Base-by-base conservation (phyloP, 176 grass and related monocot species). In the Raddia distichophylla region DNA sequence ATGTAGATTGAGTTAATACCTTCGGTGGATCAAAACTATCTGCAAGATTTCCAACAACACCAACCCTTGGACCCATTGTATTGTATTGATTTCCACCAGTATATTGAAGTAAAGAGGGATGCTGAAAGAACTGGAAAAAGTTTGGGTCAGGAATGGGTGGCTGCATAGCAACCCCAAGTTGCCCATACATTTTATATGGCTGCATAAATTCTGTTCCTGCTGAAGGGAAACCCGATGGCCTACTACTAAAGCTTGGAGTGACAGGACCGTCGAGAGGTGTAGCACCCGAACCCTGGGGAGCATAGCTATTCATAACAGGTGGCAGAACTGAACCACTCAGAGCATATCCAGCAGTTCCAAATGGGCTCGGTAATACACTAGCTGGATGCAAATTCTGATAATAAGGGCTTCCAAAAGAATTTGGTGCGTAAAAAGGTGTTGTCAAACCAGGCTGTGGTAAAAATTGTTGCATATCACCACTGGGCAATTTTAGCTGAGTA, bases 131-230 rank as follows among this genome's bases (percentile, higher is more conserved):
- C 66, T 82, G 87, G 75, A 95, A 70, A 77, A 80, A 91, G 57
- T 80, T 86, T 2, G 86, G 85, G 27, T 99, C 91, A 22, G 96
- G 86, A 50, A 99, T 67, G 56, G 96, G 51, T 86, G 86, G 82
- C 35, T 90, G 90, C 75, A 93, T 81, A 32, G 91, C 69, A 71
- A 90, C 45, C 34, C 88, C 86, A 78, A 91, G 43, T 70, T 98
- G 95, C 6, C 90, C 87, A 64, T 95, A 98, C 51, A 89, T 83
- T 82, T 91, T 95, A 69, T 91, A 93, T 83, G 89, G 79, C 17
- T 93, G 91, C 72, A 88, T 49, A 81, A 87, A 86, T 64, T 99
- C 93, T 50, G 89, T 60, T 78, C 77, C 95, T 43, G 76, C 62
- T 70, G 77, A 51, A 77, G 78, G 34, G 80, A 89, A 88, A 69